A percentile compares a stretch with the other conserved stretches of the same genome.
Conservation (phyloP, 2,329 filamentous ascomycete genomes). For the Pseudocercospora pini-densiflorae region DNA sequence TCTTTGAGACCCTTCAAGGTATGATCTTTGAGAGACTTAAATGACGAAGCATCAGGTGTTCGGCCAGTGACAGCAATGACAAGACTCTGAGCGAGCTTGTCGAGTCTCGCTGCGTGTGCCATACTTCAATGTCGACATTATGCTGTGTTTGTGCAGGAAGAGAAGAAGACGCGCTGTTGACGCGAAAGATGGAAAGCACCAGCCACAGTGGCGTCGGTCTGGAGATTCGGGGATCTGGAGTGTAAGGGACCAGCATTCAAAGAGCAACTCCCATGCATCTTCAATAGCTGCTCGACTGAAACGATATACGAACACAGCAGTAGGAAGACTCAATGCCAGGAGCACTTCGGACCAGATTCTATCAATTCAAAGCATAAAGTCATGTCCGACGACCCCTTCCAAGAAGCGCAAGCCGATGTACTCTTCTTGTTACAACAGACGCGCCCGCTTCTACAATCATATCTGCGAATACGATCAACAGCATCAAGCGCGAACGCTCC, state of each 20-base stretch:
- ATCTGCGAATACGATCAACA: constrained; percentile 91
- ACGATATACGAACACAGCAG: background rate
- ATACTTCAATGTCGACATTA: constrained; percentile 52
- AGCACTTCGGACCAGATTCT: background rate
- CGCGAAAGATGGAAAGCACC: background rate
- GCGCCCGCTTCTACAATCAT: constrained; percentile 88
- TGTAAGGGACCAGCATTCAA: background rate
- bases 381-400: constrained; percentile 53
- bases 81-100: constrained; percentile 71
- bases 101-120: constrained; percentile 71
- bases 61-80: constrained; percentile 66
- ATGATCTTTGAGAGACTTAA: constrained; percentile 45
- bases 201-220: too few relatives aligned
- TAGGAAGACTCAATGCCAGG: background rate
- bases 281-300: background rate
- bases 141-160: constrained; percentile 3
- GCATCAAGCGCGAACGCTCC: constrained; percentile 73
- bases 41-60: constrained; percentile 31
- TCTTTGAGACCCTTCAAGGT: constrained; percentile 46
- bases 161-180: background rate
- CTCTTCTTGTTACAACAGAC: constrained; percentile 79
- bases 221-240: too few relatives aligned
- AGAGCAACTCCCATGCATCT: background rate
- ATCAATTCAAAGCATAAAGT: background rate
- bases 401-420: constrained; percentile 70